Evolutionary conservation across 2,329 filamentous ascomycete genomes (phyloP), one percentile per base, ranked within the genome.

Genomic region (Proliferodiscus dingleyae): DNA sequence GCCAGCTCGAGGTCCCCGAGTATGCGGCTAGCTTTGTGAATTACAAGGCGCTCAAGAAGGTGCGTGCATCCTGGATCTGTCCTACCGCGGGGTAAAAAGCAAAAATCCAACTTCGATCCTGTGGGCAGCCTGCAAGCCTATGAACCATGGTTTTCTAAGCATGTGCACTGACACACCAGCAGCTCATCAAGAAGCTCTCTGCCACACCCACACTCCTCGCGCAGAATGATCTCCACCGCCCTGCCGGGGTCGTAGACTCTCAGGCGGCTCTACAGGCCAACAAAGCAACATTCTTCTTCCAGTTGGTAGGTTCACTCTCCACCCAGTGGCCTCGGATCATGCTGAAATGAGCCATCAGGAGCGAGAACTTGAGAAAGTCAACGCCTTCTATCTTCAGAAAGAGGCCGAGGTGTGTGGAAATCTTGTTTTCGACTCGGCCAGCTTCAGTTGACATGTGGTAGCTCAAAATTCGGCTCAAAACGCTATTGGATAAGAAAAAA

Each of bases 1-100:
- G 90, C 66, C 93, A 98, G 78, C 87, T 98, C 63, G 93, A 98
- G 68, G 90, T 98, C 50, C 93, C 93, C 50, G 93, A 98, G 78
- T 98, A 98, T 84, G 91, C 93, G 52, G 89, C 91, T 55, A 96
- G 90, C 70, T 98, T 98, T 66, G 90, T 97, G 60, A 96, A 98
- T 71, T 98, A 98, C 75, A 98, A 98, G 73, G 90, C 89, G 50
- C 76, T 98, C 59, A 98, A 98, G 71, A 97, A 97, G 88, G 93
- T 95, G 65, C 52, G 70, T 65, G 22, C 43, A 41, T 43, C 43
- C 37, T 28, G 26, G 2, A 2, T 11, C 19, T 34, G 29, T 45
- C 24, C 45, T 39, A 23, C 34, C n/a, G n/a, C n/a, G n/a, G n/a
- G 26, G 36, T 40, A 45, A 52, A 54, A 51, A 55, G 49, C 46